Evolutionary conservation across 306 rosid species (phyloP), one percentile per base, ranked within the genome.

Genomic region (Cucumis melo): DNA sequence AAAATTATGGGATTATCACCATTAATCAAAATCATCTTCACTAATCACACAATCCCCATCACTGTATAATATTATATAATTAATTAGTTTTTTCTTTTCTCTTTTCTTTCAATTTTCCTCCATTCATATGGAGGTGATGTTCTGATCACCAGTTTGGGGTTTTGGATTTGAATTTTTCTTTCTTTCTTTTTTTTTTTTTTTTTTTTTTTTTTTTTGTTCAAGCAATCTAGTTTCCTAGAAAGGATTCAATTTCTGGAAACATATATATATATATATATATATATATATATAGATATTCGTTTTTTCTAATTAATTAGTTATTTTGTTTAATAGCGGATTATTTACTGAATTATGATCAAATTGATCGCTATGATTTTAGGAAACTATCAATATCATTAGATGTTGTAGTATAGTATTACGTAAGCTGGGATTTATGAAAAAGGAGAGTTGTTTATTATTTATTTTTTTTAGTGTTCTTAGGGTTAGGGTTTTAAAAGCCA

Each of bases 401-500:
- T 46, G 10, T 42, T 12, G 53, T 46, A 46, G 53, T 46, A 44
- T 44, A 46, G 56, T 51, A 17, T 51, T 51, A 51, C 56, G 56
- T 16, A 42, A 42, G 48, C 48, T 42, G 48, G 48, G 48, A 27
- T 27, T 42, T 42, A 51, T 50, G 19, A 5, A 50, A 15, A 50
- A 6, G 54, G 67, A 24, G 41, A 24, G 41, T 3, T 15, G 75
- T 6, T 21, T 23, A 27, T 8, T 68, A 13, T 7, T 5, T n/a
- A 11, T 7, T 68, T 2, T 13, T 4, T 10, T 39, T 42, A 7
- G 11, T 42, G 2, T 42, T 3, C 5, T 68, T 70, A 70, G 75
- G 75, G 75, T 71, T 48, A 48, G 75, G 75, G 75, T 70, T 70
- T 70, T 48, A 70, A 44, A 48, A 70, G 39, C 39, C 39, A 70